Evolutionary conservation across 2,329 filamentous ascomycete species (phyloP), one percentile per base, ranked within the genome.

Genomic region (Didymosphaeria variabile): DNA sequence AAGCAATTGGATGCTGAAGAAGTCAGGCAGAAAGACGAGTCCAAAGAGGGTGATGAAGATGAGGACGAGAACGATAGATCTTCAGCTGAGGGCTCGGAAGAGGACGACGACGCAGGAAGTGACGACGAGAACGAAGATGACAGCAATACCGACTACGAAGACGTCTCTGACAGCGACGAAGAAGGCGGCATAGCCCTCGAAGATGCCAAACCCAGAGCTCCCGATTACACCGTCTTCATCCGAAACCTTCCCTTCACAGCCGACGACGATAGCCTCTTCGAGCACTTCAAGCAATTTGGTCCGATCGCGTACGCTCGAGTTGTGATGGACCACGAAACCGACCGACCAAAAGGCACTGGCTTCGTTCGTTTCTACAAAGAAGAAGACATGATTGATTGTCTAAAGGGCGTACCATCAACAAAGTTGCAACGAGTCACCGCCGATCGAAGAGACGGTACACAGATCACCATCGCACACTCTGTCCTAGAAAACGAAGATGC

Each of bases 211-310:
- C 71, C 74, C 12, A 74, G 72, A 56, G 87, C 91, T 75, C 92
- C 92, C 70, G 88, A 87, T 2, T 88, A 88, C 38, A 97, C 94
- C 0, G 79, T 98, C 15, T 99, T 99, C 80, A 86, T 99, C 70
- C 92, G 95, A 67, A 99, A 99, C 74, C 83, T 99, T 13, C 94
- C 96, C 0, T 99, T 97, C 78, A 93, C 91, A 1, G 89, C 89
- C 46, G 91, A 91, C 19, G 94, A 99, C 70, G 90, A 93, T 55
- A 85, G 88, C 52, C 86, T 99, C 47, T 91, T 94, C 74, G 85
- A 89, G 54, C 94, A 97, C 76, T 99, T 99, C 73, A 83, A 83
- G n/a, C 85, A 90, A 71, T 98, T 99, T 72, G 96, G 95, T 29
- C 86, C 86, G n/a, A 83, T 97, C 42, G 88, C 94, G 40, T 99